Percentiles rank a stretch among this genome's conserved stretches.
phyloP scores from a whole-genome alignment of 768 basidiomycete genomes.

The Lentinus brumalis region DNA sequence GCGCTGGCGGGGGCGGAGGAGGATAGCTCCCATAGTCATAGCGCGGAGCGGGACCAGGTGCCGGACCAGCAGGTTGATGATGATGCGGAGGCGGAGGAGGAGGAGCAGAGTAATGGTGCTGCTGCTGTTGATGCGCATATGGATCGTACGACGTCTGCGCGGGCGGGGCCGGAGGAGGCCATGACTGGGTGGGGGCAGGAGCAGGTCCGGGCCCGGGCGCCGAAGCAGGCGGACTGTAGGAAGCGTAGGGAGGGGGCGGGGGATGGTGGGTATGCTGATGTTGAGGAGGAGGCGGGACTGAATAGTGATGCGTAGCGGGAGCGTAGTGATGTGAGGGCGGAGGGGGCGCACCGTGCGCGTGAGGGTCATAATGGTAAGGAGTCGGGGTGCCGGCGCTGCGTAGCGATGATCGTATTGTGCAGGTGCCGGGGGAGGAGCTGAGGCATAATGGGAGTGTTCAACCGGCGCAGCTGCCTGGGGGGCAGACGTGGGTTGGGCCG shows the following conservation, averaged over 20 bases:
- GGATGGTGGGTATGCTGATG: constrained; percentile 16
- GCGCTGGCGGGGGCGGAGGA: constrained; percentile 19
- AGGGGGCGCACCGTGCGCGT: constrained; percentile 19
- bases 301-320: constrained; percentile 19
- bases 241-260: constrained; percentile 19
- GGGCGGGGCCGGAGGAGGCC: constrained; percentile 14
- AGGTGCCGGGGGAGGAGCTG: constrained; percentile 12
- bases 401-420: constrained; percentile 27
- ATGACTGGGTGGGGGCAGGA: constrained; percentile 17
- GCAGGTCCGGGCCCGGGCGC: constrained; percentile 23
- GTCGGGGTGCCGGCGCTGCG: constrained; percentile 21
- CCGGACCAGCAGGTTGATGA: constrained; percentile 27
- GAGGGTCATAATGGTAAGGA: constrained; percentile 28
- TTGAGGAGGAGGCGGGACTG: constrained; percentile 19
- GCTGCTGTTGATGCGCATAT: constrained; percentile 34
- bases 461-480: constrained; percentile 9
- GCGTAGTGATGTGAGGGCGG: constrained; percentile 30
- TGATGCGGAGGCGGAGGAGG: constrained; percentile 25
- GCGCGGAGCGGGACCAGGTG: constrained; percentile 16
- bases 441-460: constrained; percentile 19
- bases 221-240: constrained; percentile 19
- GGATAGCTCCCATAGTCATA: constrained; percentile 17
- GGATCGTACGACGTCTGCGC: constrained; percentile 22
- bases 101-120: constrained; percentile 22
- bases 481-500: constrained; percentile 10